Evolutionary conservation across 225 moss, liverwort and hornwort species (phyloP).

Genomic region (Straminergon stramineum): DNA sequence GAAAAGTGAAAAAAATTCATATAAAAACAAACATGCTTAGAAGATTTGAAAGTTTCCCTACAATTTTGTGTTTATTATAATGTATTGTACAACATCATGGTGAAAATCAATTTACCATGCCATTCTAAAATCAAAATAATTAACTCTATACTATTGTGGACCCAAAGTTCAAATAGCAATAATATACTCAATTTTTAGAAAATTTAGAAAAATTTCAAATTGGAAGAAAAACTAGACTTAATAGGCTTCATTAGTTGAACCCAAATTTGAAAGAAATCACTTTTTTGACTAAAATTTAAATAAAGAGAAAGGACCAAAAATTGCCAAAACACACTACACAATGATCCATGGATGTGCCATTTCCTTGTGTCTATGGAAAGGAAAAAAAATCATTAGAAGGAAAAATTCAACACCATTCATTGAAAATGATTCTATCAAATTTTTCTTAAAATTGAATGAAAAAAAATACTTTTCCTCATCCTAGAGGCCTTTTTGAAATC

Average conservation of each 20-base stretch:
- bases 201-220: too few species aligned
- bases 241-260: background rate
- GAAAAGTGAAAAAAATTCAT: background rate
- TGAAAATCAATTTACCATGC: background rate
- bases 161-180: background rate
- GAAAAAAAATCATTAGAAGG: background rate
- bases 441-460: background rate
- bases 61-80: too few species aligned
- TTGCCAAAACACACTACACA: background rate
- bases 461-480: background rate
- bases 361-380: too few species aligned
- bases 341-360: too few species aligned
- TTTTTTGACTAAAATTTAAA: background rate
- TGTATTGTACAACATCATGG: background rate
- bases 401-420: background rate
- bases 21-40: background rate
- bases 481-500: background rate
- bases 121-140: background rate
- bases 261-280: background rate
- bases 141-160: background rate
- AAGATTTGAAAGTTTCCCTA: accelerated
- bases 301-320: too few species aligned
- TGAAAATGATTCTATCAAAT: background rate
- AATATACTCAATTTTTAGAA: too few species aligned
- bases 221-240: too few species aligned